Percentiles rank a stretch among this genome's conserved stretches.
phyloP scores from a whole-genome alignment of 1,284 basidiomycete genomes.

The Ustilago shanxiensis region DNA sequence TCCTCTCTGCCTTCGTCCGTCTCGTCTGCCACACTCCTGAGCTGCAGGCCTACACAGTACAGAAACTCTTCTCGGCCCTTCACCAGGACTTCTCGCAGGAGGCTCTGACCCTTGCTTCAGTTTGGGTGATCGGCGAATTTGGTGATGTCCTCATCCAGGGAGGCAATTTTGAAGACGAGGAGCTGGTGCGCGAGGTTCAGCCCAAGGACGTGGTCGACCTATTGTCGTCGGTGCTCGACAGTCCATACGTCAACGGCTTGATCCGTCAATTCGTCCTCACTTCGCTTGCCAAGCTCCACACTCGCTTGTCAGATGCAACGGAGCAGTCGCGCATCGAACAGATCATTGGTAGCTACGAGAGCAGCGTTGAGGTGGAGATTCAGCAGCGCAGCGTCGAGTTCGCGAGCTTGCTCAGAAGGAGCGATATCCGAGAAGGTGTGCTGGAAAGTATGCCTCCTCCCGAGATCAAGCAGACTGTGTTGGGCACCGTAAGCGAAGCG shows the following conservation, averaged over 20 bases:
- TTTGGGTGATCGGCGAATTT: conserved; percentile 98
- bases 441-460: conserved; percentile 98
- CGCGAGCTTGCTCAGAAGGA: conserved; percentile 81
- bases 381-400: conserved; percentile 98
- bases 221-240: conserved; percentile 86
- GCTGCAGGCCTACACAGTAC: conserved; percentile 93
- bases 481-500: conserved; percentile 65
- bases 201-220: conserved; percentile 89
- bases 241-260: conserved; percentile 92
- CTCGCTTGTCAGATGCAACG: conserved; percentile 75
- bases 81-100: conserved; percentile 95
- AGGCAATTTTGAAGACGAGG: conserved; percentile 78
- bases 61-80: conserved; percentile 89
- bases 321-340: conserved; percentile 80
- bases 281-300: conserved; percentile 88
- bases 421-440: conserved; percentile 84
- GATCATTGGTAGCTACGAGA: conserved; percentile 83
- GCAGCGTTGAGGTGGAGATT: conserved; percentile 89
- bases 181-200: conserved; percentile 76
- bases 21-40: conserved; percentile 97
- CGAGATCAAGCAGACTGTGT: conserved; percentile 77
- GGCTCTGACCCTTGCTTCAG: conserved; percentile 88
- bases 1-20: conserved; percentile 92
- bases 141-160: conserved; percentile 89
- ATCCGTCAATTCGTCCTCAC: conserved; percentile 93